Evolutionary conservation across 1,284 basidiomycete genomes (phyloP).

Genomic region (Caloboletus firmus): DNA sequence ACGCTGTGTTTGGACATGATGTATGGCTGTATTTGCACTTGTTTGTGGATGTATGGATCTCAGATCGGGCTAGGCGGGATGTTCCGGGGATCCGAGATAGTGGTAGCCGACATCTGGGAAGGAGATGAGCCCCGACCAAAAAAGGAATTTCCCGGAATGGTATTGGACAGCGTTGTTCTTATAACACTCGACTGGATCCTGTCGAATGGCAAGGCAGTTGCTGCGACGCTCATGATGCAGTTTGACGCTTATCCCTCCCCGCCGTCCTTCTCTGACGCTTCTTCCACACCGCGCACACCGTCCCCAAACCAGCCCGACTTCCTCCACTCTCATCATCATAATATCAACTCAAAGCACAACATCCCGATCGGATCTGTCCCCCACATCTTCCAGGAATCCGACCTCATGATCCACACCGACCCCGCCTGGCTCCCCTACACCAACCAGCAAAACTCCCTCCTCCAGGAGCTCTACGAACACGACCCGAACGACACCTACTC

Average conservation of each 20-base stretch:
- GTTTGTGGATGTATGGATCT: constrained; percentile 28
- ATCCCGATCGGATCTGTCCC: constrained; percentile 49
- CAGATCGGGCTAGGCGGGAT: constrained; percentile 34
- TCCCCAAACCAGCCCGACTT: constrained; percentile 55
- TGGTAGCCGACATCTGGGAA: constrained; percentile 42
- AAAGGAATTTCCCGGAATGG: constrained; percentile 24
- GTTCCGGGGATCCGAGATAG: constrained; percentile 35
- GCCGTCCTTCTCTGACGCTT: constrained; percentile 51
- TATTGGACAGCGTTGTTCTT: constrained; percentile 36
- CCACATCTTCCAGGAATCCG: constrained; percentile 50
- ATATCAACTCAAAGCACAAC: constrained; percentile 39
- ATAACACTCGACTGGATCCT: constrained; percentile 29
- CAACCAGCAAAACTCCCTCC: constrained; percentile 51
- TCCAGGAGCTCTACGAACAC: constrained; percentile 67
- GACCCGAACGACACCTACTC: constrained; percentile 58
- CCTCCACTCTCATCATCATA: constrained; percentile 31
- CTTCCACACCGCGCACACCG: constrained; percentile 66
- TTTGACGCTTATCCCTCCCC: constrained; percentile 63
- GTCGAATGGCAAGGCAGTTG: constrained; percentile 13
- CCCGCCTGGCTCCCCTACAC: constrained; percentile 32
- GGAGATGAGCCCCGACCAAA: constrained; percentile 25
- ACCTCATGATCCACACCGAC: constrained; percentile 39
- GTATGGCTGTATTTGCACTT: constrained; percentile 11
- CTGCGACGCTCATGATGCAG: constrained; percentile 49
- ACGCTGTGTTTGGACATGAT: constrained; percentile 31